Evolutionary conservation across 495 filamentous ascomycete species (phyloP), one percentile per base, ranked within the genome.

Genomic region (Poronia punctata): DNA sequence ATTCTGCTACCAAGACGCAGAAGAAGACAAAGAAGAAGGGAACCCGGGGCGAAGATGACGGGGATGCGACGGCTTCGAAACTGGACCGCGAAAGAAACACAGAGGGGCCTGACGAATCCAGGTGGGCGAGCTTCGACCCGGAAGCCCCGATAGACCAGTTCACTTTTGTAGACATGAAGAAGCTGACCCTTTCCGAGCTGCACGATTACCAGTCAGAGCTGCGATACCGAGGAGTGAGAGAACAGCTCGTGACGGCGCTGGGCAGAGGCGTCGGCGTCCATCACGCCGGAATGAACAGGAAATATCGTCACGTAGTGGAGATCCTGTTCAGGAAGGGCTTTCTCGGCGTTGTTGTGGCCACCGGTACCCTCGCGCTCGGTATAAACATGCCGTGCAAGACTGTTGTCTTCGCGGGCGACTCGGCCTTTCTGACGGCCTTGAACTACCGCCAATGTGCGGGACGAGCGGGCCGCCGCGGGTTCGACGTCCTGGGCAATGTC

Each of bases 341-440:
- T 45, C 62, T 88, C 7, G 67, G 78, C 4, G 78, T 85, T n/a
- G 75, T 87, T 7, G 72, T 88, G 30, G 84, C 84, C 0, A 89
- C 84, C 8, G 84, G 84, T 0, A 87, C 83, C 0, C 66, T 88
- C 9, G 77, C 77, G 23, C 62, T 89, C 16, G 84, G 84, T 57
- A 84, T 89, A 61, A 89, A 88, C 44, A 88, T 87, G 84, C 84
- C 84, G 15, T 87, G 84, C 52, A 83, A 83, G 49, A 89, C 84
- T 1, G 82, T 87, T 7, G 75, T 88, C 4, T 89, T 89, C 54
- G 72, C 67, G 4, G 83, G 82, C 3, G 82, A 88, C 48, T 81
- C 76, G 1, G 67, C 84, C 8, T 85, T 68, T 44, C 57, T 89
- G 34, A 86, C 82, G 1, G 76, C 84, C 0, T 70, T 88, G 23